Percentiles rank a stretch among this genome's conserved stretches.
Conservation (phyloP, 768 basidiomycete genomes). For the Amanita exitialis region DNA sequence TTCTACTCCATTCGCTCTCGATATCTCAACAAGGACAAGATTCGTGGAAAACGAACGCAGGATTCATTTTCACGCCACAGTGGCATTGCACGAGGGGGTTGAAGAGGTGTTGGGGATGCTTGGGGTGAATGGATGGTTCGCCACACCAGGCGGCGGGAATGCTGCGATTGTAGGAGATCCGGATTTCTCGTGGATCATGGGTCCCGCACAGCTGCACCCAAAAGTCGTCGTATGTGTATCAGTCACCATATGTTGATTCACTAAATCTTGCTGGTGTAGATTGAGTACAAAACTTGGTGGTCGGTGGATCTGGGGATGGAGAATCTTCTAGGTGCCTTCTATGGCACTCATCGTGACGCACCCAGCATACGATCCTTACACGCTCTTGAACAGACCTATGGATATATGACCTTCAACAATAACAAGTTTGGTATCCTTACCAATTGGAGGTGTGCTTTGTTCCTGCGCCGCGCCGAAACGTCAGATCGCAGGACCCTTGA, state of each 20-base stretch:
- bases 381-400: slow-evolving; percentile 10
- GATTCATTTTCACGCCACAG: slow-evolving; percentile 2
- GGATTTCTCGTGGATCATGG: slow-evolving; percentile 10
- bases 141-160: slow-evolving; percentile 6
- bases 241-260: background rate
- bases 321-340: too few relatives aligned
- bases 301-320: slow-evolving; percentile 1
- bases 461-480: slow-evolving; percentile 9
- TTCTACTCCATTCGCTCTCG: slow-evolving; percentile 5
- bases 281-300: slow-evolving; percentile 12
- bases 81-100: slow-evolving; percentile 7
- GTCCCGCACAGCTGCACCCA: slow-evolving; percentile 3
- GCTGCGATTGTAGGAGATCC: slow-evolving; percentile 5
- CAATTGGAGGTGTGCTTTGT: slow-evolving; percentile 10
- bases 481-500: slow-evolving; percentile 8
- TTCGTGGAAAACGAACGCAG: slow-evolving; percentile 1
- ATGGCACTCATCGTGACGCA: background rate
- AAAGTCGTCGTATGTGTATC: slow-evolving; percentile 9
- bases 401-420: slow-evolving; percentile 12
- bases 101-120: slow-evolving; percentile 8
- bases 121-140: slow-evolving; percentile 10
- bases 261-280: slow-evolving; percentile 7
- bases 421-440: slow-evolving; percentile 11
- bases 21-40: background rate
- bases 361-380: slow-evolving; percentile 6